Conservation (phyloP, 257 asterid genomes). For the Solanum neorickii region DNA sequence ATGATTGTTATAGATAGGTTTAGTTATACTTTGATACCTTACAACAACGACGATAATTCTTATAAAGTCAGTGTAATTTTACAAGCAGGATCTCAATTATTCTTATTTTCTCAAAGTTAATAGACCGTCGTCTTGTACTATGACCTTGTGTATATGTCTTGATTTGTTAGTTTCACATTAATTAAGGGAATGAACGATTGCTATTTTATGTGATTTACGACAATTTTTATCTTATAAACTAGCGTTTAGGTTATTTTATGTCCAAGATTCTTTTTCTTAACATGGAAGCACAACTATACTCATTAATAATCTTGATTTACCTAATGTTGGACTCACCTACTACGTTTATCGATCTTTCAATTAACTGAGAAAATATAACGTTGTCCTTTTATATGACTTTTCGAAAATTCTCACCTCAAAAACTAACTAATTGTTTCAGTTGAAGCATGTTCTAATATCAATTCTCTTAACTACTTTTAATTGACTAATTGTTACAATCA, state of each 20-base stretch:
- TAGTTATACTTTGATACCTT: background rate
- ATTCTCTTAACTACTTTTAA: background rate
- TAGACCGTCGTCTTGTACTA: background rate
- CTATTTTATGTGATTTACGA: background rate
- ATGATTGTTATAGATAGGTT: background rate
- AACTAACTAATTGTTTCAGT: background rate
- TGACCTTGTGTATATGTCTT: background rate
- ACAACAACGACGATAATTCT: background rate
- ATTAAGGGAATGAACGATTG: background rate
- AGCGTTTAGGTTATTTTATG: background rate
- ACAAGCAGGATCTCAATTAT: background rate
- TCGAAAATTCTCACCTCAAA: background rate
- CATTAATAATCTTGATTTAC: background rate
- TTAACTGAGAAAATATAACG: background rate
- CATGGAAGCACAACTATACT: background rate
- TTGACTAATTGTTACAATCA: background rate
- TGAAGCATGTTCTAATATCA: too few species aligned
- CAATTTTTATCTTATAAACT: background rate
- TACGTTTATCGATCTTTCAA: background rate
- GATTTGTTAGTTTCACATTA: background rate
- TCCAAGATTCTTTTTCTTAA: background rate
- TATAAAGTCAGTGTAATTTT: background rate
- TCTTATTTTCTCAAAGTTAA: background rate
- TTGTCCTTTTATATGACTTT: too few species aligned
- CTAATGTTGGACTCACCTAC: background rate